Evolutionary conservation across 495 filamentous ascomycete genomes (phyloP).

Genomic region (Neurospora tetraspora): DNA sequence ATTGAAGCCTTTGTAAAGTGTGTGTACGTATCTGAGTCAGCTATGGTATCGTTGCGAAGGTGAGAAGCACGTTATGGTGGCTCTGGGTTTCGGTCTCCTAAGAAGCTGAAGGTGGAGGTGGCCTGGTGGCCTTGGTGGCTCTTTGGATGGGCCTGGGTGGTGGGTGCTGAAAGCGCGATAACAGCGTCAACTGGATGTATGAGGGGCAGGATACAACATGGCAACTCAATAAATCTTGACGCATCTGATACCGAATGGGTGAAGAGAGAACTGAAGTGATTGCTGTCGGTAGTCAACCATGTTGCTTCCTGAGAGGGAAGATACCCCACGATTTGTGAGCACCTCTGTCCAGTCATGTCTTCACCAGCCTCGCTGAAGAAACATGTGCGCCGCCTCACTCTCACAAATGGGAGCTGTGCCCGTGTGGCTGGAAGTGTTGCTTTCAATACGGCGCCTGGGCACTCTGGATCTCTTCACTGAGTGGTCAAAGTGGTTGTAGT

Average conservation of each 20-base stretch:
- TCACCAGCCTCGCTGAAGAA: constrained; percentile 2
- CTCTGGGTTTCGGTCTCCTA: not conserved
- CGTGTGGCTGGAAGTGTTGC: not conserved
- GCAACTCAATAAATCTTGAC: not conserved
- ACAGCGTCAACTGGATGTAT: not conserved
- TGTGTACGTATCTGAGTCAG: not conserved
- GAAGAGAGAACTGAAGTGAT: not conserved
- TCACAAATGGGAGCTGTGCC: constrained; percentile 6
- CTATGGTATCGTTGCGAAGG: not conserved
- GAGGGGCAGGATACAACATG: not conserved
- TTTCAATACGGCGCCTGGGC: not conserved
- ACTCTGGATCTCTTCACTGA: not conserved
- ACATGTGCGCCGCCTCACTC: constrained; percentile 3
- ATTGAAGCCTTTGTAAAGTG: not conserved
- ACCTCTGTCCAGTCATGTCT: not conserved
- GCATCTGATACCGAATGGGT: not conserved
- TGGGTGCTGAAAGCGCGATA: not conserved
- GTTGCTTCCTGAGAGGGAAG: not conserved
- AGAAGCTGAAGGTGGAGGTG: not conserved
- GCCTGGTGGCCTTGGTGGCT: not conserved
- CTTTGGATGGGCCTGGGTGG: not conserved
- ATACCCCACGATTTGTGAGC: constrained; percentile 10
- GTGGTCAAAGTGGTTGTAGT: constrained; percentile 7
- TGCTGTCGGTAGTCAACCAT: constrained; percentile 4
- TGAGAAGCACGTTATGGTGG: not conserved